Evolutionary conservation across 2,329 filamentous ascomycete species (phyloP).

Genomic region (Exophiala bonariae): DNA sequence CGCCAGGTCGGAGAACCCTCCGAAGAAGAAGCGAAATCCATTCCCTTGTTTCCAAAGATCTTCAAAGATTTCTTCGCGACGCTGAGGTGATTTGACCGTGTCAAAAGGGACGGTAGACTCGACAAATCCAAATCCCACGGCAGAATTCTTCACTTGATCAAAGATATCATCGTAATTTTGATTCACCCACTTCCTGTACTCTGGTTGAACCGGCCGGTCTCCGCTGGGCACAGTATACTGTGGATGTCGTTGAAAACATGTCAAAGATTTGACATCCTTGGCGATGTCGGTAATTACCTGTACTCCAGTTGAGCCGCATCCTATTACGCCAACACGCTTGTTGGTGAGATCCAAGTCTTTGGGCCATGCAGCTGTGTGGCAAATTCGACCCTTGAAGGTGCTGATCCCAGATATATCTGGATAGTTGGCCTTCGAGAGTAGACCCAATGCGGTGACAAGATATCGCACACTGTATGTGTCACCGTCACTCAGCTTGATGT

Average conservation of each 20-base stretch:
- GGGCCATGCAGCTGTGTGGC: constrained; percentile 63
- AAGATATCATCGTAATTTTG: constrained; percentile 37
- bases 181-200: constrained; percentile 29
- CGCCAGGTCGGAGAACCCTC: constrained; percentile 53
- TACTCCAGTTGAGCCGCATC: constrained; percentile 59
- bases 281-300: constrained; percentile 63
- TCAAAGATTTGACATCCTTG: constrained; percentile 42
- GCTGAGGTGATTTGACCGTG: constrained; percentile 1
- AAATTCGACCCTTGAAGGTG: constrained; percentile 58
- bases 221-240: constrained; percentile 15
- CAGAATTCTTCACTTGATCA: constrained; percentile 30
- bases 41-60: constrained; percentile 53
- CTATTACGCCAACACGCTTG: constrained; percentile 62
- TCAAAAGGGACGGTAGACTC: constrained; percentile 24
- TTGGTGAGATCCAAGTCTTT: constrained; percentile 51
- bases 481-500: constrained; percentile 29
- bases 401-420: constrained; percentile 60
- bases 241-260: constrained; percentile 11
- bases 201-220: constrained; percentile 8
- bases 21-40: constrained; percentile 45
- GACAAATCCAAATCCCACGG: constrained; percentile 23
- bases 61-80: constrained; percentile 48
- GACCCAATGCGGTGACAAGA: constrained; percentile 48
- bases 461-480: constrained; percentile 34
- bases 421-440: constrained; percentile 59